Evolutionary conservation across 2,329 filamentous ascomycete genomes (phyloP).

Genomic region (Rasamsonia emersonii): DNA sequence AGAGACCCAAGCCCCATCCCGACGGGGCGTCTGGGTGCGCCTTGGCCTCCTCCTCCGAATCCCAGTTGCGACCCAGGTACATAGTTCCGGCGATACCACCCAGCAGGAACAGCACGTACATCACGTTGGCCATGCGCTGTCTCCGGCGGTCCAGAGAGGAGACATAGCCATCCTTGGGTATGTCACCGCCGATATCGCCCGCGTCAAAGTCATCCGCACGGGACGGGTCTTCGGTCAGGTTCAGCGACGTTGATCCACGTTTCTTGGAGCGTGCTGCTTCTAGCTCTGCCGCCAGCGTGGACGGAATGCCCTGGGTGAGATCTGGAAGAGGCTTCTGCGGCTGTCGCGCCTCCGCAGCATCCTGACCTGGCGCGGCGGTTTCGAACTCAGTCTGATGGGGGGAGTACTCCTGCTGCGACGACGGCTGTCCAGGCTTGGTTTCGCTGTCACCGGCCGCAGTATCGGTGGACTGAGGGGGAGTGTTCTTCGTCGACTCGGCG

Average conservation of each 20-base stretch:
- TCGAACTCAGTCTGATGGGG: conserved; percentile 28
- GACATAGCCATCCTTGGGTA: conserved; percentile 73
- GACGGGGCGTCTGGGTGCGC: conserved; percentile 64
- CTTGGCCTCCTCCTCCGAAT: conserved; percentile 60
- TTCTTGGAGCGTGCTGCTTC: conserved; percentile 35
- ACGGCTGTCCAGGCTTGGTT: conserved; percentile 3
- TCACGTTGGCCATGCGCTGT: conserved; percentile 64
- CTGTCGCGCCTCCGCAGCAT: conserved; percentile 15
- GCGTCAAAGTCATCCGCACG: conserved; percentile 39
- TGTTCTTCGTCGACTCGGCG: conserved; percentile 23
- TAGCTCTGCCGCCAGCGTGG: conserved; percentile 74
- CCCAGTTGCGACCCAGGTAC: conserved; percentile 85
- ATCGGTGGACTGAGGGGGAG: conserved; percentile 18
- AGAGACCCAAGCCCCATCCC: conserved; percentile 65
- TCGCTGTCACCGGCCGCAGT: conserved; percentile 17
- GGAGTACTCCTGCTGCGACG: conserved; percentile 14
- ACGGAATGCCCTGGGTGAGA: conserved; percentile 88
- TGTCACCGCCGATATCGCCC: conserved; percentile 50
- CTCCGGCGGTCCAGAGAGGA: conserved; percentile 83
- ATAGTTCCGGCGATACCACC: conserved; percentile 51
- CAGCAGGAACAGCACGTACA: conserved; percentile 55
- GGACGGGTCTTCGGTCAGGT: conserved; percentile 45
- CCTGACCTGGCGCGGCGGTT: conserved; percentile 22
- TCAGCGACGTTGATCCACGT: conserved; percentile 32
- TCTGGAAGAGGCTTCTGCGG: conserved; percentile 70